Conservation (phyloP, 225 moss, liverwort and hornwort species). For the Marchantia paleacea region DNA sequence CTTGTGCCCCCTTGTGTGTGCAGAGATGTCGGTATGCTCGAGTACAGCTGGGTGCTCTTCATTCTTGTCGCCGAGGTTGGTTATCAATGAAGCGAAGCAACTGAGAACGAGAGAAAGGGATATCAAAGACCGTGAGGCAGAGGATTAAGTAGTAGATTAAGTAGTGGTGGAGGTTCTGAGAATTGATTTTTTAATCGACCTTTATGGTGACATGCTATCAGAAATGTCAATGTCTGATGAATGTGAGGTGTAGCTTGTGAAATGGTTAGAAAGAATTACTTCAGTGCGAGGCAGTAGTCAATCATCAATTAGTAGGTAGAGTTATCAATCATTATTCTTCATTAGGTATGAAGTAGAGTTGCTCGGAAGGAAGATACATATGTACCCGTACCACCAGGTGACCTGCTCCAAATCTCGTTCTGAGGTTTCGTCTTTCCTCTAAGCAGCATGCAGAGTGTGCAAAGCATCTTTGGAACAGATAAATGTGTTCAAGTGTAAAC, state of each 20-base stretch:
- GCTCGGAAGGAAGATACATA: not conserved
- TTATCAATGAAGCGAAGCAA: not conserved
- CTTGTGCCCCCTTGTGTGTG: no score
- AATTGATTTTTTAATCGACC: not conserved
- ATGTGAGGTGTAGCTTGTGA: not conserved
- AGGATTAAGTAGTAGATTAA: not conserved
- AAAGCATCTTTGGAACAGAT: not conserved
- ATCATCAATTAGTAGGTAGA: not conserved
- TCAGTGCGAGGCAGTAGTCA: not conserved
- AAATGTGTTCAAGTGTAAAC: not conserved
- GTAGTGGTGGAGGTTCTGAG: not conserved
- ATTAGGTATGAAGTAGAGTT: not conserved
- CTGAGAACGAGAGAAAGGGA: not conserved
- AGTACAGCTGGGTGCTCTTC: not conserved
- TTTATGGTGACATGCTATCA: not conserved
- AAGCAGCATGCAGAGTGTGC: not conserved
- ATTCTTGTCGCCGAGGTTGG: not conserved
- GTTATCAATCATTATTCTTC: not conserved
- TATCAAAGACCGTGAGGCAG: no score
- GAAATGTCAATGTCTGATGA: not conserved
- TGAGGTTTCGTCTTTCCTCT: no score
- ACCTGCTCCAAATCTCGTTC: not conserved
- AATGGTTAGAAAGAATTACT: not conserved
- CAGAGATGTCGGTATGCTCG: no score
- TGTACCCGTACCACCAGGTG: not conserved